Base-by-base conservation (phyloP, 140 eudicot genomes). In the Bidens hawaiensis region DNA sequence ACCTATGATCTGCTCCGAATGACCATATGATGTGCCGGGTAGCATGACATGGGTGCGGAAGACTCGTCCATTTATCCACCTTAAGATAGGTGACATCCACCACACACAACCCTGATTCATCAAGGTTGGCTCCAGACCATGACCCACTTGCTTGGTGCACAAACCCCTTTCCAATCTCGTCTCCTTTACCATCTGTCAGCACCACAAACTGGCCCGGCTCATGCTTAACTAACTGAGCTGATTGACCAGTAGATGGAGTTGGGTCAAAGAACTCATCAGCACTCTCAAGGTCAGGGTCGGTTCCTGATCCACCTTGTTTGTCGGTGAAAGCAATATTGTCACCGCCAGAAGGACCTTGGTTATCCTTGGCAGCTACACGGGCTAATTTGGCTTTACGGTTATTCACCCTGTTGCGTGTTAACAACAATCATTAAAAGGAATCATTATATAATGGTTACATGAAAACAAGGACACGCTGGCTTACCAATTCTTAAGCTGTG, bases 381-480 rank as follows among this genome's bases (percentile, higher is more conserved):
- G 98, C 96, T 9, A 87, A 79, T 81, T 74, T 90, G 13, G 98
- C 98, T 64, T 90, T 90, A 47, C 98, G 80, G 51, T 90, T 90
- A 61, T 90, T 87, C 59, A 90, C 69, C 98, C 98, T 90, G 85
- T 77, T 53, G 18, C 1, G 65, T 90, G 85, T 79, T 58, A 13
- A 6, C 68, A 42, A 65, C 15, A 50, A 54, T 53, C 5, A 26
- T 53, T 25, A 53, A 53, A n/a, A 53, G 40, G 18, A 53, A 26
- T 11, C 23, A 25, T 5, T 12, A 25, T 54, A 26, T 27, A n/a
- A 7, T n/a, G n/a, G n/a, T n/a, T n/a, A n/a, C n/a, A n/a, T n/a
- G n/a, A n/a, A n/a, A n/a, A n/a, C n/a, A n/a, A n/a, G n/a, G n/a
- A n/a, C n/a, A n/a, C n/a, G n/a, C n/a, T n/a, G n/a, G n/a, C n/a